phyloP scores from a whole-genome alignment of 1,284 basidiomycete genomes.

The Rhodotorula sp. region DNA sequence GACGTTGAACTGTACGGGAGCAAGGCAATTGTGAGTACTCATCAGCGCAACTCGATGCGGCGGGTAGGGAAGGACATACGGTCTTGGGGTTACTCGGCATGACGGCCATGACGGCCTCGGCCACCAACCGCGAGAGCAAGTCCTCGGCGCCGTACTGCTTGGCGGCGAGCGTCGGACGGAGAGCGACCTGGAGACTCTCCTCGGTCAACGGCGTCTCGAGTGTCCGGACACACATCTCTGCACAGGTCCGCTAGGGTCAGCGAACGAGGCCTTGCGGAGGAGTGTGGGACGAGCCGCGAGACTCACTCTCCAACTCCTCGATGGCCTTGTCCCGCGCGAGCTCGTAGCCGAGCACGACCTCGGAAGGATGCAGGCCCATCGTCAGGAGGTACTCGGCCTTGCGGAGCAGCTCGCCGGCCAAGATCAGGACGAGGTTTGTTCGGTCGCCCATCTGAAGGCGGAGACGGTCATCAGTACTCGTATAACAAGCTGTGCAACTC shows the following conservation, averaged over 20 bases:
- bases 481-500: too few relatives aligned
- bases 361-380: constrained; percentile 93
- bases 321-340: constrained; percentile 83
- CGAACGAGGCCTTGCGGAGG: not conserved
- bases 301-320: constrained; percentile 84
- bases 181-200: constrained; percentile 71
- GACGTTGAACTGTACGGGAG: constrained; percentile 70
- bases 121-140: constrained; percentile 75
- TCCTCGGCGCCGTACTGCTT: constrained; percentile 97
- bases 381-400: constrained; percentile 87
- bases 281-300: constrained; percentile 52
- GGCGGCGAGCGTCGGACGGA: constrained; percentile 88
- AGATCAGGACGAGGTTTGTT: constrained; percentile 91
- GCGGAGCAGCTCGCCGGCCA: constrained; percentile 93
- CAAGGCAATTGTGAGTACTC: not conserved
- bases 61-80: constrained; percentile 37
- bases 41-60: constrained; percentile 16
- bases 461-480: not conserved
- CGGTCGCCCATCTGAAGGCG: constrained; percentile 80
- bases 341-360: constrained; percentile 89
- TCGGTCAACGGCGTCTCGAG: constrained; percentile 77
- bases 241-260: not conserved
- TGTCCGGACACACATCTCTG: constrained; percentile 49
- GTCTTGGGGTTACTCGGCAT: constrained; percentile 69
- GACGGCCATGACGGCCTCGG: constrained; percentile 84